Evolutionary conservation across 306 rosid species (phyloP), one percentile per base, ranked within the genome.

Genomic region (Casuarina glauca): DNA sequence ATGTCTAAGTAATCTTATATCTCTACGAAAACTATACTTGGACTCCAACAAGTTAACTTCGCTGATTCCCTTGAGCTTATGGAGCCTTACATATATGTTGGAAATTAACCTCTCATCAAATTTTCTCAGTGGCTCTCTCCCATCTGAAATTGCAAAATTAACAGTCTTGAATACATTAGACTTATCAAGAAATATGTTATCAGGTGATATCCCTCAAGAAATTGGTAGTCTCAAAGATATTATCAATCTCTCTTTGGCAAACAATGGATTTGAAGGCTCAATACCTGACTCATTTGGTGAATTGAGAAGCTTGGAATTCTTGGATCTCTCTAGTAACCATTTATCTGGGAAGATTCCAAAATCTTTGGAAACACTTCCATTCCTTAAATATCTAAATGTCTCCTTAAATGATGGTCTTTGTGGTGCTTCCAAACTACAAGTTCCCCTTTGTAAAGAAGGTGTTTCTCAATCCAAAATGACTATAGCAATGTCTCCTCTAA

Each of bases 341-440:
- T 20, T 77, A 32, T 26, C 69, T 0, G 75, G 80, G 7, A 39
- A 13, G n/a, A 43, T 77, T 20, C 80, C 80, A 9, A 55, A 20
- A 52, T 74, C 77, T 44, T 74, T 53, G 38, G 54, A 55, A 46
- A 20, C 16, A 9, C 68, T 57, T 17, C 11, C 53, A 6, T 17
- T n/a, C 58, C 77, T 74, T 0, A 20, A 42, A 11, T 43, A 53
- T 55, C 26, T 74, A 19, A 74, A 74, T 8, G 52, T 74, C 51
- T 74, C 77, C 8, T 74, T 38, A 44, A 84, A 84, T 69, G 19
- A 43, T 48, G 87, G 73, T 58, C 84, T 84, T 19, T 84, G 87
- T 41, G 82, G 82, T 10, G 38, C 75, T 36, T 68, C 82, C 57
- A 58, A 17, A 51, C 50, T 78, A 2, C 70, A 72, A 4, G 79